Evolutionary conservation across 139 green algal genomes (phyloP).

Genomic region (Eudorina sp.): DNA sequence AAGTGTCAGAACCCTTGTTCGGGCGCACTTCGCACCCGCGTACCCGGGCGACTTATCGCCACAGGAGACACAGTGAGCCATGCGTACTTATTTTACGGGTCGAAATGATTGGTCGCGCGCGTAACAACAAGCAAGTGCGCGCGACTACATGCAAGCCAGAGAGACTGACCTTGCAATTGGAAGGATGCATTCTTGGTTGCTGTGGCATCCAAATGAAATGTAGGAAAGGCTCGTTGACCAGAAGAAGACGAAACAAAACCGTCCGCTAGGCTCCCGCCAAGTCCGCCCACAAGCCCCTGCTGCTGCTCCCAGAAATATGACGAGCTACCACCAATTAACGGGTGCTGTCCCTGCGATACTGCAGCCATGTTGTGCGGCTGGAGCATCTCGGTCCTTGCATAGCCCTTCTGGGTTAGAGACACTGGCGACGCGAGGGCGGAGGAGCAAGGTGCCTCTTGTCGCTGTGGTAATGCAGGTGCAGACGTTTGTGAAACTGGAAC

Average conservation of each 20-base stretch:
- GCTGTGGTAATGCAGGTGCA: background rate
- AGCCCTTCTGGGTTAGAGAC: background rate
- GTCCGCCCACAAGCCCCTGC: background rate
- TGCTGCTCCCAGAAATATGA: conserved; percentile 1
- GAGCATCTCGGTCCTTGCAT: conserved; percentile 1
- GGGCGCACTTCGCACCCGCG: background rate
- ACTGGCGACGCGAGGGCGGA: background rate
- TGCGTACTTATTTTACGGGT: too few relatives aligned
- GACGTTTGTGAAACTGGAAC: background rate
- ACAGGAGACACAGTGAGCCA: too few relatives aligned
- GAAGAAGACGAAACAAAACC: background rate
- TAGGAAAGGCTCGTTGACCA: background rate
- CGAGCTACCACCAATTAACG: background rate
- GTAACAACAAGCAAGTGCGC: background rate
- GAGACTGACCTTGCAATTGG: background rate
- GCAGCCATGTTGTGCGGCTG: background rate
- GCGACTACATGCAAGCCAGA: background rate
- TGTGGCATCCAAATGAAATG: background rate
- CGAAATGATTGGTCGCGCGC: too few relatives aligned
- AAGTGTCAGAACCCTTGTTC: background rate
- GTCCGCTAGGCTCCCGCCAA: conserved; percentile 6
- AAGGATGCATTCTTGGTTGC: background rate
- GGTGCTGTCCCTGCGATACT: background rate
- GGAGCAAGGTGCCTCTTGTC: background rate
- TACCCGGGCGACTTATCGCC: background rate